Conservation (phyloP, 305 asterid genomes). For the Euphrasia arctica region DNA sequence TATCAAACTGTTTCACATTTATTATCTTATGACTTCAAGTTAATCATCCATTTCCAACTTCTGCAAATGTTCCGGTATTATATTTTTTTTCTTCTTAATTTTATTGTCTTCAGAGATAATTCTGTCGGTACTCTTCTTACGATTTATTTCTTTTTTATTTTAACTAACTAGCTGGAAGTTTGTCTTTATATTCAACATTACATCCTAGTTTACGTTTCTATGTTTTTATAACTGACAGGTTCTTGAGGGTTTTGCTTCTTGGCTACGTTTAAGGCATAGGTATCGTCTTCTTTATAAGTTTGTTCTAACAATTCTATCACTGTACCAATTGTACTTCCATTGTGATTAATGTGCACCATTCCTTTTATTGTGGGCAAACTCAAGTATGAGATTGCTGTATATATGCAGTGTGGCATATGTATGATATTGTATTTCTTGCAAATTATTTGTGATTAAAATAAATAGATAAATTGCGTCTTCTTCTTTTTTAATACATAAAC, state of each 20-base stretch:
- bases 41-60: conserved; percentile 23
- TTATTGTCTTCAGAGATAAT: not conserved
- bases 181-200: conserved; percentile 21
- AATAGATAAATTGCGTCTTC: not conserved
- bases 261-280: conserved; percentile 98
- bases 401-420: conserved; percentile 13
- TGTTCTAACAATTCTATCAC: conserved; percentile 17
- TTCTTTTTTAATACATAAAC: not conserved
- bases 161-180: conserved; percentile 19
- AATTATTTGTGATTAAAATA: conserved; percentile 14
- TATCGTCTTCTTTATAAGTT: conserved; percentile 33
- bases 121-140: not conserved
- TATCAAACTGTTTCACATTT: conserved; percentile 14
- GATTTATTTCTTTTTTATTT: conserved; percentile 9
- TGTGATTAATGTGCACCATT: conserved; percentile 8
- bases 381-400: conserved; percentile 10
- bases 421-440: conserved; percentile 15
- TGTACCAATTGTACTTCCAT: conserved; percentile 6
- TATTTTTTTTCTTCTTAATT: conserved; percentile 10
- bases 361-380: not conserved
- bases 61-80: conserved; percentile 8
- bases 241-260: conserved; percentile 97
- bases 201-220: conserved; percentile 25
- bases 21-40: conserved; percentile 7
- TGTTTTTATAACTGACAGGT: conserved; percentile 52